phyloP scores from a whole-genome alignment of 495 filamentous ascomycete genomes.

The Annulohypoxylon bovei region DNA sequence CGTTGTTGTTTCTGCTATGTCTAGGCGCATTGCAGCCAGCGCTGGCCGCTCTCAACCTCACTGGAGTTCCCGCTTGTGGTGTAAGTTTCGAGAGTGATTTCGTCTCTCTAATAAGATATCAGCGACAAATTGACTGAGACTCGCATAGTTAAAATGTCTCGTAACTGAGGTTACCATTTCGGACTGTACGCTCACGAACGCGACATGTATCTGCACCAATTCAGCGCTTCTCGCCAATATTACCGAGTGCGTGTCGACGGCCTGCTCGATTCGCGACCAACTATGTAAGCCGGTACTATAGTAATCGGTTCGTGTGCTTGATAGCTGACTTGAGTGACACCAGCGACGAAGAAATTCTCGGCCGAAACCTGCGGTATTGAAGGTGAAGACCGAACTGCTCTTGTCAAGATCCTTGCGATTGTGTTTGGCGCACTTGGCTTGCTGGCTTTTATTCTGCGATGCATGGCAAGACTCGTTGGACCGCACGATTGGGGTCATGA shows the following conservation, averaged over 20 bases:
- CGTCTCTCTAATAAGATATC: not conserved
- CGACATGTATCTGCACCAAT: conserved; percentile 49
- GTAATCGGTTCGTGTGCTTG: not conserved
- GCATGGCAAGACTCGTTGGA: conserved; percentile 27
- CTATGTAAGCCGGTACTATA: conserved; percentile 34
- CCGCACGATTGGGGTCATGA: conserved; percentile 36
- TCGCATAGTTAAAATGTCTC: conserved; percentile 32
- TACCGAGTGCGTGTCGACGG: conserved; percentile 41
- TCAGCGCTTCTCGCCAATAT: conserved; percentile 36
- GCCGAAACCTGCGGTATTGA: conserved; percentile 27
- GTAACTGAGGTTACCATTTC: conserved; percentile 32
- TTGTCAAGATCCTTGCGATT: conserved; percentile 28
- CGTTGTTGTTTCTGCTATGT: conserved; percentile 34
- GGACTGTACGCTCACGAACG: conserved; percentile 43
- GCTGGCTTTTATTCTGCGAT: conserved; percentile 36
- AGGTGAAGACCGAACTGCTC: conserved; percentile 25
- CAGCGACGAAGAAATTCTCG: conserved; percentile 42
- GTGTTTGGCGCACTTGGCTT: conserved; percentile 30
- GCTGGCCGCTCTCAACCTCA: conserved; percentile 35
- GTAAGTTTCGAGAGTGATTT: conserved; percentile 25
- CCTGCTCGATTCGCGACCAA: conserved; percentile 47
- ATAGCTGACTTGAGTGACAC: conserved; percentile 6
- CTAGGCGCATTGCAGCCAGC: conserved; percentile 35
- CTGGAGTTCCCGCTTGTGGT: conserved; percentile 33
- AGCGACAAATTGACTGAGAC: conserved; percentile 13